Conservation (phyloP, 129 eudicot genomes). For the Tagetes erecta region DNA sequence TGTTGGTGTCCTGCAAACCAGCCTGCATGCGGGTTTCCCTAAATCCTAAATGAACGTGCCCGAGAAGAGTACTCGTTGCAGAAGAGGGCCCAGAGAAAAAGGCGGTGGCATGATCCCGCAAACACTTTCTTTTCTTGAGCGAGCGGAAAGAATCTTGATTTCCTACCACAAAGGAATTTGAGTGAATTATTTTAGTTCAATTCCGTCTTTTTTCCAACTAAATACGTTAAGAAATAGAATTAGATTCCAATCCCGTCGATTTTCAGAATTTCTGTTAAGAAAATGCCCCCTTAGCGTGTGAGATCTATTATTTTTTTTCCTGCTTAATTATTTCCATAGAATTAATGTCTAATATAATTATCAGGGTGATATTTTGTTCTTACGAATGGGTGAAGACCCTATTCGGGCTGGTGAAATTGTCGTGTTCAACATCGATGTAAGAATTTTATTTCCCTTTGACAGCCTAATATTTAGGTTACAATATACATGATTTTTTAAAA, state of each 20-base stretch:
- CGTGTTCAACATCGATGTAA: constrained; percentile 81
- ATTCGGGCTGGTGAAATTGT: constrained; percentile 93
- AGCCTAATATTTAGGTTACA: constrained; percentile 8
- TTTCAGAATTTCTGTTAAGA: not conserved
- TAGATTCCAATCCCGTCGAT: not conserved
- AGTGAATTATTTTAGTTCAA: not conserved
- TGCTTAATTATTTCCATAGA: constrained; percentile 25
- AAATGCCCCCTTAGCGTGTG: not conserved
- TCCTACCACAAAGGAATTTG: not conserved
- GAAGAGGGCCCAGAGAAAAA: not conserved
- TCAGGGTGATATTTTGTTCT: constrained; percentile 90
- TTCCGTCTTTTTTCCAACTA: not conserved
- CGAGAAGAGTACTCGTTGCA: not conserved
- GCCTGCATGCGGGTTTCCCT: not conserved
- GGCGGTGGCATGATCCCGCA: not conserved
- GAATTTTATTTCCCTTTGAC: constrained; percentile 24
- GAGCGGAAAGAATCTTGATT: not conserved
- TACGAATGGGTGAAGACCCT: constrained; percentile 75
- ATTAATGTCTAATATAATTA: constrained; percentile 24
- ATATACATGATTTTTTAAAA: not conserved
- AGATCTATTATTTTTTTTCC: not conserved
- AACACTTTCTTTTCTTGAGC: not conserved
- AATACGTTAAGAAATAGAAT: not conserved
- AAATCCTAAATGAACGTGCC: not conserved
- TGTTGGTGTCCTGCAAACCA: not conserved